Percentiles rank a stretch among this genome's conserved stretches.
Evolutionary conservation across 2,329 filamentous ascomycete species (phyloP).

Genomic region (Ophiostoma sp.): DNA sequence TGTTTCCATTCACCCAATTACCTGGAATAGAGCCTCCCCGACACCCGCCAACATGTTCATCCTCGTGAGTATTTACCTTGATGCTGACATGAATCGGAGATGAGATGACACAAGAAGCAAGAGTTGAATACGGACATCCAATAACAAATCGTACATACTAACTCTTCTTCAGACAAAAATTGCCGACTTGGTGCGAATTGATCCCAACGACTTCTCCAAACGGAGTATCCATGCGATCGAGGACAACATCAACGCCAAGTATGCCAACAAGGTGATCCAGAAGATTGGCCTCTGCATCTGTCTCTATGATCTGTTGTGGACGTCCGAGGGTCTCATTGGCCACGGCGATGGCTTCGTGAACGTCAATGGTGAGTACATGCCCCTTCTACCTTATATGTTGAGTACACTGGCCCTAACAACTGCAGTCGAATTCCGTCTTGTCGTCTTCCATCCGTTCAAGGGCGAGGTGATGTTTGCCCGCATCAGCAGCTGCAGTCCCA

Average conservation of each 20-base stretch:
- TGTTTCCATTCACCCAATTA: neutral
- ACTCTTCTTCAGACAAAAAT: conserved; percentile 72
- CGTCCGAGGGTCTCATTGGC: conserved; percentile 90
- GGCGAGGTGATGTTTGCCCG: conserved; percentile 85
- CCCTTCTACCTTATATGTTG: neutral
- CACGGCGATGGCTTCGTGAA: conserved; percentile 91
- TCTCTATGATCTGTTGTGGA: conserved; percentile 85
- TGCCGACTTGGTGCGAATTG: conserved; percentile 90
- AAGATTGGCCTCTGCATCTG: conserved; percentile 92
- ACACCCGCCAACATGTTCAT: conserved; percentile 49
- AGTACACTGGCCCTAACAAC: neutral
- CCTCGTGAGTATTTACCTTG: conserved; percentile 41
- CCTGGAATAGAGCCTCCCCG: no score
- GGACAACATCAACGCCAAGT: conserved; percentile 96
- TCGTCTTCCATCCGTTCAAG: conserved; percentile 95
- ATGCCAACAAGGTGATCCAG: conserved; percentile 92
- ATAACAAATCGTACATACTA: neutral
- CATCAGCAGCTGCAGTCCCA: conserved; percentile 65
- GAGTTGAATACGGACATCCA: neutral
- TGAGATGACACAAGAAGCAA: neutral
- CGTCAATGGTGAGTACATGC: conserved; percentile 68
- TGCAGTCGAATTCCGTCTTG: conserved; percentile 83
- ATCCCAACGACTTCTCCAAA: conserved; percentile 84
- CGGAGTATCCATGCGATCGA: conserved; percentile 81
- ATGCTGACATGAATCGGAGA: neutral